Conservation (phyloP, 352 stramenopile species). For the Phytopythium boreale region DNA sequence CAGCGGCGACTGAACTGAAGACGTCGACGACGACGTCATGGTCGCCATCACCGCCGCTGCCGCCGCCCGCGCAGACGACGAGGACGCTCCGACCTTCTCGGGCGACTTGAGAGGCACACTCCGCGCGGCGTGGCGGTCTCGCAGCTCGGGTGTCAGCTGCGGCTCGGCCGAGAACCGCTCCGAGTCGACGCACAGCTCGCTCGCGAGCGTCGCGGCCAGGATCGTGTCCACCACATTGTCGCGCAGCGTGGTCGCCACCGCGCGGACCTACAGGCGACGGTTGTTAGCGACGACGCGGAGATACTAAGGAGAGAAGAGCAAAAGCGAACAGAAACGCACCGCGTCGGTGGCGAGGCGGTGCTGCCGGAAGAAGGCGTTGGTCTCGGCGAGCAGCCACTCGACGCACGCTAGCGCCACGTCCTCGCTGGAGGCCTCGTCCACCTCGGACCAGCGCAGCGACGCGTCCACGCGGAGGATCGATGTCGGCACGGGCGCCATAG, state of each 20-base stretch:
- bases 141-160: conserved; percentile 18
- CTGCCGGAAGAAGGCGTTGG: conserved; percentile 48
- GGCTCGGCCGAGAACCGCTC: conserved; percentile 23
- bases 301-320: too few species aligned
- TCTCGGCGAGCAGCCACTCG: conserved; percentile 54
- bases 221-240: conserved; percentile 41
- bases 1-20: not conserved
- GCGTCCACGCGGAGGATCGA: conserved; percentile 38
- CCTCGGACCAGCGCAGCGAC: conserved; percentile 24
- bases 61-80: not conserved
- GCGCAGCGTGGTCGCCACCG: conserved; percentile 21
- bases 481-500: not conserved
- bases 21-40: not conserved
- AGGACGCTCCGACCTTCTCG: conserved; percentile 13
- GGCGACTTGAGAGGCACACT: conserved; percentile 35
- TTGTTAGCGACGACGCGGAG: too few species aligned
- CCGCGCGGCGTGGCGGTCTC: conserved; percentile 47
- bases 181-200: conserved; percentile 15
- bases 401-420: conserved; percentile 43
- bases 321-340: conserved; percentile 6
- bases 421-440: conserved; percentile 55
- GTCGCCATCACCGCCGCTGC: conserved; percentile 4
- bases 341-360: conserved; percentile 22
- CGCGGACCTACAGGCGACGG: conserved; percentile 7
- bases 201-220: conserved; percentile 20